phyloP scores from a whole-genome alignment of 306 rosid species.

The Vigna reflexopilosa region DNA sequence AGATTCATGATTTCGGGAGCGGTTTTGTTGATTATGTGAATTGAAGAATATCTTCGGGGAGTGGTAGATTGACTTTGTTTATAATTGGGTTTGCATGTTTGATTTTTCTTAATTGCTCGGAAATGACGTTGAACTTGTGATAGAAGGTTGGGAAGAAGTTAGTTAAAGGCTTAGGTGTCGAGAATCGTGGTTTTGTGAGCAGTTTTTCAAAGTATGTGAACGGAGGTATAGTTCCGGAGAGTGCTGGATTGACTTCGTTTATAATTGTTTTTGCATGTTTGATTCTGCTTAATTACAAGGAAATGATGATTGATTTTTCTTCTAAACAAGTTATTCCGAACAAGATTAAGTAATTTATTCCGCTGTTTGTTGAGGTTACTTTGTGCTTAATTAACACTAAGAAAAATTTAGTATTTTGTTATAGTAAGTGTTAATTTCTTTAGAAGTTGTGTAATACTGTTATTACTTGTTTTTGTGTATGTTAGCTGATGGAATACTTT shows the following conservation, averaged over 20 bases:
- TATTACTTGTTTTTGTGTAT: slow-evolving; percentile 30
- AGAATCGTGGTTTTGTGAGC: slow-evolving; percentile 25
- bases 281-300: slow-evolving; percentile 26
- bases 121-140: slow-evolving; percentile 11
- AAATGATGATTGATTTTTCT: background rate
- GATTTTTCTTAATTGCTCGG: background rate
- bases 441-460: slow-evolving; percentile 19
- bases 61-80: slow-evolving; percentile 21
- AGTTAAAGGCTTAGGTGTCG: slow-evolving; percentile 28
- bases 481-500: slow-evolving; percentile 14
- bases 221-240: slow-evolving; percentile 25
- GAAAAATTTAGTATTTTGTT: slow-evolving; percentile 1
- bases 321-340: background rate
- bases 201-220: slow-evolving; percentile 21
- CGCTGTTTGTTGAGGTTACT: slow-evolving; percentile 10
- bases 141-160: slow-evolving; percentile 36
- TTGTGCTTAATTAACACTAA: slow-evolving; percentile 17
- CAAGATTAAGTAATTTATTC: slow-evolving; percentile 4
- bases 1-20: slow-evolving; percentile 25
- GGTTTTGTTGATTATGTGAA: slow-evolving; percentile 22
- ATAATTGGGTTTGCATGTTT: background rate
- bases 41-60: slow-evolving; percentile 29
- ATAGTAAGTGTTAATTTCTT: slow-evolving; percentile 4
- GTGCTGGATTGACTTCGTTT: slow-evolving; percentile 23
- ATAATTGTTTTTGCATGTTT: background rate